phyloP scores from a whole-genome alignment of 148 eudicot genomes.

The Amaranthus cruentus region DNA sequence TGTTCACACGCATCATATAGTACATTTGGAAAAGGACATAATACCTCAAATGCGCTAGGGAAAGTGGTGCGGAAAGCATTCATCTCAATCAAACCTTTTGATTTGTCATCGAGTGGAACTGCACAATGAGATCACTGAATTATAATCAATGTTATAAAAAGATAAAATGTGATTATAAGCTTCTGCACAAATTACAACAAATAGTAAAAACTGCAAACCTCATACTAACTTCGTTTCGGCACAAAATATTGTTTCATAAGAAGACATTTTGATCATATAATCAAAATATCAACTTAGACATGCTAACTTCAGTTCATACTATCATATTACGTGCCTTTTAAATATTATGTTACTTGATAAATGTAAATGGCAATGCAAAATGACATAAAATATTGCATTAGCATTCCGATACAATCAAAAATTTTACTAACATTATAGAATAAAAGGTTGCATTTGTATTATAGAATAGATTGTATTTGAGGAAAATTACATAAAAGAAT shows the following conservation, averaged over 20 bases:
- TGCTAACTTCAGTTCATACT: too few species aligned
- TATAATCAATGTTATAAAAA: slow-evolving; percentile 4
- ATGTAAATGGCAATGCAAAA: too few species aligned
- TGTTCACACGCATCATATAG: neutral
- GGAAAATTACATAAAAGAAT: neutral
- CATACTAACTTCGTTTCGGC: too few species aligned
- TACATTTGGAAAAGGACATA: neutral
- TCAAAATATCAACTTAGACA: too few species aligned
- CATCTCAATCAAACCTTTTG: slow-evolving; percentile 36
- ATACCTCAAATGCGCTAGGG: slow-evolving; percentile 68
- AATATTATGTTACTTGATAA: too few species aligned
- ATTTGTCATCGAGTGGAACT: slow-evolving; percentile 35
- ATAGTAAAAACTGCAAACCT: neutral
- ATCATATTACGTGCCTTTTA: too few species aligned
- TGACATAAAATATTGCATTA: too few species aligned
- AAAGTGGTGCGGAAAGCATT: slow-evolving; percentile 46
- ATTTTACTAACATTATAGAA: neutral
- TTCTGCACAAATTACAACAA: neutral
- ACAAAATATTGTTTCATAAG: too few species aligned
- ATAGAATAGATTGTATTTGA: neutral
- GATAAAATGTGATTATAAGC: neutral
- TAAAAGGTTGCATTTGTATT: neutral
- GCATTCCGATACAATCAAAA: too few species aligned
- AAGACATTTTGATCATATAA: too few species aligned
- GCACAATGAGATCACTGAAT: slow-evolving; percentile 21